Conservation (phyloP, 179 eudicot species). For the Silene vulgaris region DNA sequence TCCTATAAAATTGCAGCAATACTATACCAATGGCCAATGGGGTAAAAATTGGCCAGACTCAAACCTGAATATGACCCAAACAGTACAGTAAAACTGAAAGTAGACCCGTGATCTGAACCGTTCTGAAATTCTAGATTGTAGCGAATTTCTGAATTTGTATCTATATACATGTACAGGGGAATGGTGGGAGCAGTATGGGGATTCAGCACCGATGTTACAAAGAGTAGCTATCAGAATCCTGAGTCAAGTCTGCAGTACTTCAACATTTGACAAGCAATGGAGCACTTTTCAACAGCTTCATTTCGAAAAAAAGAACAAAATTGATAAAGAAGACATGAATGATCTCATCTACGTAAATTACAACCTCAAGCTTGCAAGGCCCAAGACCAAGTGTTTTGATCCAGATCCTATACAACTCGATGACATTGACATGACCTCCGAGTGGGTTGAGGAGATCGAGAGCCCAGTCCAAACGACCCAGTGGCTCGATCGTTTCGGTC, state of each 20-base stretch:
- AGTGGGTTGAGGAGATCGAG: constrained; percentile 93
- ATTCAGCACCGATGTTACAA: constrained; percentile 75
- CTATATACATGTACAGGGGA: constrained; percentile 41
- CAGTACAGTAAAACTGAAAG: too few relatives aligned
- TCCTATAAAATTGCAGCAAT: too few relatives aligned
- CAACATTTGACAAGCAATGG: constrained; percentile 70
- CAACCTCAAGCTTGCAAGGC: constrained; percentile 68
- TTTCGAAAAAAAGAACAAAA: constrained; percentile 85
- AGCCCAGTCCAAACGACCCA: constrained; percentile 65
- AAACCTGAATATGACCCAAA: too few relatives aligned
- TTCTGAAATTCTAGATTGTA: background rate
- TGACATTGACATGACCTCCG: constrained; percentile 91
- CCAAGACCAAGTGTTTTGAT: constrained; percentile 45
- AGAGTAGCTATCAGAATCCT: constrained; percentile 79
- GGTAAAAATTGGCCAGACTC: background rate
- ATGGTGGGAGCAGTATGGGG: constrained; percentile 99
- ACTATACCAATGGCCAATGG: too few relatives aligned
- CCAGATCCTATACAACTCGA: constrained; percentile 69
- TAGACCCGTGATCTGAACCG: too few relatives aligned
- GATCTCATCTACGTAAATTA: constrained; percentile 68
- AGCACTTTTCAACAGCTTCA: constrained; percentile 73
- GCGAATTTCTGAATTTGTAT: constrained; percentile 2
- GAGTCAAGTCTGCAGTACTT: constrained; percentile 84
- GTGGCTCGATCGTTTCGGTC: constrained; percentile 91
- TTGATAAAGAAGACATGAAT: constrained; percentile 67